Conservation (phyloP, 306 rosid genomes). For the Pterocarpus macrocarpus region DNA sequence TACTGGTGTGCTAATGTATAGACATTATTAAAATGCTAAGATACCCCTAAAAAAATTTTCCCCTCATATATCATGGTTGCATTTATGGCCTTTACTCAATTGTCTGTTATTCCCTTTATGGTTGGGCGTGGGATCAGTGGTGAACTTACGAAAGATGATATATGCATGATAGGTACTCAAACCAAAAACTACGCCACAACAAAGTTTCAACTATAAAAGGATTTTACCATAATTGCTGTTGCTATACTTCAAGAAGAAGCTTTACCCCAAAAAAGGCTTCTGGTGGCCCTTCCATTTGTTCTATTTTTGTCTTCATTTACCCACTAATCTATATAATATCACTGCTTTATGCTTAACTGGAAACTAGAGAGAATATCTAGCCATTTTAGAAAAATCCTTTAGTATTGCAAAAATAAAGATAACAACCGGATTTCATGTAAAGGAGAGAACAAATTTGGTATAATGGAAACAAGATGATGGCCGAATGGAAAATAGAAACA, state of each 20-base stretch:
- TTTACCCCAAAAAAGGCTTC: conserved; percentile 22
- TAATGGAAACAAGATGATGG: conserved; percentile 21
- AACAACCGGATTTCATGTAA: conserved; percentile 3
- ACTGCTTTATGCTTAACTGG: conserved; percentile 2
- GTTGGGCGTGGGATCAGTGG: conserved; percentile 17
- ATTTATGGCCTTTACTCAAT: conserved; percentile 3
- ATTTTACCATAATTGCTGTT: conserved; percentile 29
- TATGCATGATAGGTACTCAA: conserved; percentile 34
- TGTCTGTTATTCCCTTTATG: conserved; percentile 18
- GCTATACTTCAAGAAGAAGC: conserved; percentile 49
- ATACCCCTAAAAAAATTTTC: not conserved
- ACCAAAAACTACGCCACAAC: conserved; percentile 35
- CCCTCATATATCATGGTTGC: not conserved
- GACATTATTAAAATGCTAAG: not conserved
- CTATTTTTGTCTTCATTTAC: conserved; percentile 39
- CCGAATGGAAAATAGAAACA: not conserved
- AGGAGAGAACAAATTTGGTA: conserved; percentile 11
- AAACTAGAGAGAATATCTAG: not conserved
- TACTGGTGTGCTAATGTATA: not conserved
- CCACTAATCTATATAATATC: conserved; percentile 16
- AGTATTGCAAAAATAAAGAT: not conserved
- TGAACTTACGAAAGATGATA: conserved; percentile 14
- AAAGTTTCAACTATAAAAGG: conserved; percentile 40
- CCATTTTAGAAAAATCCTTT: not conserved
- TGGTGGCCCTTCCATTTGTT: conserved; percentile 39